These are phyloP conservation scores for Talaromyces sp. DNA, from an alignment of 2,329 filamentous ascomycete genomes.

Conservation along the genomic window DNA sequence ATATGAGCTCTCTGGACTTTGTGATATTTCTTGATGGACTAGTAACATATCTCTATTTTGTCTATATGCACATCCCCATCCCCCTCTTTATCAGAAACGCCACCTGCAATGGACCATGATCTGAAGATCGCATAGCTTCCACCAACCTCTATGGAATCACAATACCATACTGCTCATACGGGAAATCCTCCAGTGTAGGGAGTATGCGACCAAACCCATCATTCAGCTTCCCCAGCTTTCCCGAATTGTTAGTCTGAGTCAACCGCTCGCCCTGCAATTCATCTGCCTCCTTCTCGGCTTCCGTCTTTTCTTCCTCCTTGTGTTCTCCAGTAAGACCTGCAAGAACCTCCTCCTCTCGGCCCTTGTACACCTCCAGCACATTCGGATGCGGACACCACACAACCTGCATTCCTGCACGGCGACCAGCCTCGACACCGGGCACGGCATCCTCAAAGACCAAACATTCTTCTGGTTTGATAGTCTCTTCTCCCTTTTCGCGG, in stretches of 20 bases:
- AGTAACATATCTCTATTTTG: too few relatives aligned
- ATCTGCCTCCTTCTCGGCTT: conserved; percentile 36
- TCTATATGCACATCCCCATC: too few relatives aligned
- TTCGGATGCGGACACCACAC: conserved; percentile 85
- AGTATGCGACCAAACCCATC: conserved; percentile 58
- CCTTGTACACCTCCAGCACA: conserved; percentile 68
- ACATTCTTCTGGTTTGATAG: conserved; percentile 76
- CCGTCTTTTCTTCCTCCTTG: conserved; percentile 47
- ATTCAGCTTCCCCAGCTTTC: conserved; percentile 50
- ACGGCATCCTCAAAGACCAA: conserved; percentile 96
- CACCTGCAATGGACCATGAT: too few relatives aligned
- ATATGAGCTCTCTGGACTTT: too few relatives aligned
- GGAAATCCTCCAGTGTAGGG: conserved; percentile 53
- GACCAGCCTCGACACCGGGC: conserved; percentile 82
- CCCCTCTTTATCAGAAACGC: neutral
- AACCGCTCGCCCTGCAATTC: conserved; percentile 33
- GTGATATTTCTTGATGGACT: too few relatives aligned
- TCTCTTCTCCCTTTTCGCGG: conserved; percentile 49
- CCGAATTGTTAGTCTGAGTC: conserved; percentile 31
- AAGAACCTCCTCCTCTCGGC: conserved; percentile 72
- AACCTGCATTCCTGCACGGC: conserved; percentile 89
- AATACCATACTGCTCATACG: conserved; percentile 58
- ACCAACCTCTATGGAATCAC: conserved; percentile 19
- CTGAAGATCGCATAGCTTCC: neutral
- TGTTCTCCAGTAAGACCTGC: conserved; percentile 74